Evolutionary conservation across 163 green algal species (phyloP), one percentile per base, ranked within the genome.

Genomic region (Chlamydomonas reinhardtii): DNA sequence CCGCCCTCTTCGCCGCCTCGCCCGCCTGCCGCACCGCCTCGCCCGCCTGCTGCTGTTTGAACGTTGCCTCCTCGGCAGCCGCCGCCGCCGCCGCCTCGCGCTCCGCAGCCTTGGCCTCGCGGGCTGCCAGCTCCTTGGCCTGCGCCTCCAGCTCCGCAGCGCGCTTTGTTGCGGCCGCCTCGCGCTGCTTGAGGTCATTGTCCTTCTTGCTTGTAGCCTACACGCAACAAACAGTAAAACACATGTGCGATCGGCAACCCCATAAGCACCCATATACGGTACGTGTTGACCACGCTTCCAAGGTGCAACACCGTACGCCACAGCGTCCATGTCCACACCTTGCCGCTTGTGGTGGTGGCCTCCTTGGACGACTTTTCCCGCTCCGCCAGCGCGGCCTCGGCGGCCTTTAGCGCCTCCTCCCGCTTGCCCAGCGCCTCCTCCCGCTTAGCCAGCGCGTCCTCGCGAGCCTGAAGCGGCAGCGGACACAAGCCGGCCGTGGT

Each of bases 281-380:
- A n/a, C n/a, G n/a, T n/a, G n/a, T n/a, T n/a, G n/a, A n/a, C n/a
- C n/a, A n/a, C n/a, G n/a, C n/a, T n/a, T n/a, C n/a, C n/a, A n/a
- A n/a, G n/a, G n/a, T n/a, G n/a, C n/a, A n/a, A 12, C 56, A 64
- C 56, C 19, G 56, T 2, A 25, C 2, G 1, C 59, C 25, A 11
- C 59, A 66, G 56, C 24, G 5, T 2, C 29, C 65, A 16, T 11
- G 8, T n/a, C 5, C 73, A 0, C n/a, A 79, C 73, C 73, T 79
- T 68, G 73, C n/a, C 25, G 52, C n/a, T 79, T 25, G 73, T 27
- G 14, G 43, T 31, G 43, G 15, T 29, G 43, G 43, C n/a, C 27
- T 69, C 76, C 74, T 82, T 82, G 32, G 34, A 15, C 8, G 68
- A 48, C 59, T 71, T 72, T 32, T 76, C 68, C 4, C 79, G 66